Evolutionary conservation across 2,329 filamentous ascomycete species (phyloP).

Genomic region (Botrytis aclada): DNA sequence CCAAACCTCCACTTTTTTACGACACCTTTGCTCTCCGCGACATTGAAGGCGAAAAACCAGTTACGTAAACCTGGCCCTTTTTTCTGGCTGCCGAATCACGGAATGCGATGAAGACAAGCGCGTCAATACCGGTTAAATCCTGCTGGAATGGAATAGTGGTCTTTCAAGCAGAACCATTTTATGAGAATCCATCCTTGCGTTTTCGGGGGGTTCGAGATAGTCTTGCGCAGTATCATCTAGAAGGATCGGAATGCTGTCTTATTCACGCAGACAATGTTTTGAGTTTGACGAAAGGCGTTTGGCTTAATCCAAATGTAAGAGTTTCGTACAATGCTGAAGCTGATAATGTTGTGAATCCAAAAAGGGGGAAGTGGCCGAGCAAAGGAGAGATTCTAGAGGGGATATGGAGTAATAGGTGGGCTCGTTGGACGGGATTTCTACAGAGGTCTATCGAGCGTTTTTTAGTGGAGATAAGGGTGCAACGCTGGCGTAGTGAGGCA

Average conservation of each 20-base stretch:
- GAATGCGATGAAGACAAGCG: slow-evolving; percentile 49
- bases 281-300: slow-evolving; percentile 50
- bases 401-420: slow-evolving; percentile 56
- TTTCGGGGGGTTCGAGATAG: slow-evolving; percentile 64
- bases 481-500: slow-evolving; percentile 36
- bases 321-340: slow-evolving; percentile 60
- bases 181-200: slow-evolving; percentile 43
- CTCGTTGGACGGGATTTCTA: slow-evolving; percentile 44
- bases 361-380: slow-evolving; percentile 27
- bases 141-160: slow-evolving; percentile 58
- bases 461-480: slow-evolving; percentile 28
- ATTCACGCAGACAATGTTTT: slow-evolving; percentile 66
- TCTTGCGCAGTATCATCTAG: slow-evolving; percentile 60
- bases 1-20: slow-evolving; percentile 43
- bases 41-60: slow-evolving; percentile 47
- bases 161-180: slow-evolving; percentile 56
- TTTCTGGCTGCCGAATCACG: slow-evolving; percentile 52
- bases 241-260: slow-evolving; percentile 77
- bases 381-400: slow-evolving; percentile 48
- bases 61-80: slow-evolving; percentile 58
- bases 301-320: slow-evolving; percentile 65
- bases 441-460: slow-evolving; percentile 32
- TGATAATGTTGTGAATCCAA: slow-evolving; percentile 38
- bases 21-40: slow-evolving; percentile 63
- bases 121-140: slow-evolving; percentile 50